Evolutionary conservation across 495 filamentous ascomycete species (phyloP).

Genomic region (Lindgomyces ingoldianus): DNA sequence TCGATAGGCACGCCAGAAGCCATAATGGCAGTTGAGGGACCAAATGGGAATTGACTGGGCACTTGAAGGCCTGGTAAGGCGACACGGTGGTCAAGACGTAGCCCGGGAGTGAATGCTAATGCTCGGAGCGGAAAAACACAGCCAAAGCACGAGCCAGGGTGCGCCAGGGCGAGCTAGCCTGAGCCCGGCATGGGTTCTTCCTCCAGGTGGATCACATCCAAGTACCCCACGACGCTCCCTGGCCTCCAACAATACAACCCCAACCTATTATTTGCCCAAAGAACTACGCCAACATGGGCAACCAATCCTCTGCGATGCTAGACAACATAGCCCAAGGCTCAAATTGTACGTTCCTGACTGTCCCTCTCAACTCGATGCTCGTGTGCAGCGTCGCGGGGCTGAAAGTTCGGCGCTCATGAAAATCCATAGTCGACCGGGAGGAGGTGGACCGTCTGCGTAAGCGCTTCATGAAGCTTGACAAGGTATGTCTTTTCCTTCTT

Average conservation of each 20-base stretch:
- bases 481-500: constrained; percentile 58
- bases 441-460: constrained; percentile 95
- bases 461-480: constrained; percentile 98
- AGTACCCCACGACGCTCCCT: constrained; percentile 18
- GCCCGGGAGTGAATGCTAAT: too few species aligned
- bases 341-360: constrained; percentile 68
- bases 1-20: constrained; percentile 53
- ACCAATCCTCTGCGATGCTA: constrained; percentile 78
- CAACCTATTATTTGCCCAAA: constrained; percentile 1
- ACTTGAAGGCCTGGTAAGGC: neutral
- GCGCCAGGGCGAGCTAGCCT: too few species aligned
- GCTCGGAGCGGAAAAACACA: too few species aligned
- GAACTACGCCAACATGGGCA: constrained; percentile 68
- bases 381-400: constrained; percentile 26
- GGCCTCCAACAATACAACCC: constrained; percentile 22
- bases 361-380: constrained; percentile 3
- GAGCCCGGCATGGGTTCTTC: too few species aligned
- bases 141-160: too few species aligned
- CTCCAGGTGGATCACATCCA: neutral
- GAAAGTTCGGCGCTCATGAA: constrained; percentile 21
- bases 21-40: constrained; percentile 13
- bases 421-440: constrained; percentile 86
- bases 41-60: neutral
- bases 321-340: constrained; percentile 94
- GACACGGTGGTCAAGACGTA: neutral